Base-by-base conservation (phyloP, 2,329 filamentous ascomycete species). In the Colletotrichum costaricense region DNA sequence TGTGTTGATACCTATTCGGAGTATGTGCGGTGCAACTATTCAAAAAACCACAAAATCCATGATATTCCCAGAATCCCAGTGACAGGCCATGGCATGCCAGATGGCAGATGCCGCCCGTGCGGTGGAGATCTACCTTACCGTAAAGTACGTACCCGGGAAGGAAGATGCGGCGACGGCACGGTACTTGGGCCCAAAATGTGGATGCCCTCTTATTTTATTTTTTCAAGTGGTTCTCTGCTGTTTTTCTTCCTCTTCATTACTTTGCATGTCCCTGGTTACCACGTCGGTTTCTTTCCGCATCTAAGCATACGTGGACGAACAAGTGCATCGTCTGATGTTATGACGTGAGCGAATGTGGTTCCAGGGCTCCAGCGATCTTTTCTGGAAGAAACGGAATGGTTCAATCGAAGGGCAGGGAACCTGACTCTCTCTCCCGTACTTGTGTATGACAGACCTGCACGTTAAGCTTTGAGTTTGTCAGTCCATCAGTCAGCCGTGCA, bases 41-140 rank as follows among this genome's bases (percentile, higher is more conserved):
- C 30, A 12, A 33, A 35, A 35, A 35, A 35, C 38, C n/a, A 46
- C 24, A 24, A 58, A 58, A 59, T 12, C 38, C 59, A 62, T 26
- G 38, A 19, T 33, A 62, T 62, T 49, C 24, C 59, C 58, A 62
- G 42, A 28, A 35, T 46, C 24, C 58, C 59, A 62, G 28, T 35
- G 14, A 5, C 56, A 60, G n/a, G n/a, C 38, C 35, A n/a, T 62
- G 46, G 28, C 30, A 66, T 59, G 68, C 30, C 69, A 58, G 30
- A 66, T 63, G 58, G 52, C 66, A 73, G 67, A 65, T 73, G 70
- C 58, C 65, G 70, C 28, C 60, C 30, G 22, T 69, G 70, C 66
- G n/a, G 70, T 73, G 70, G 67, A 65, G 63, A 64, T 56, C 65
- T 49, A 9, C 42, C 42, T 49, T n/a, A 49, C 19, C 42, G 42